Evolutionary conservation across 2,329 filamentous ascomycete genomes (phyloP), one percentile per base, ranked within the genome.

Genomic region (Fusarium sp.): DNA sequence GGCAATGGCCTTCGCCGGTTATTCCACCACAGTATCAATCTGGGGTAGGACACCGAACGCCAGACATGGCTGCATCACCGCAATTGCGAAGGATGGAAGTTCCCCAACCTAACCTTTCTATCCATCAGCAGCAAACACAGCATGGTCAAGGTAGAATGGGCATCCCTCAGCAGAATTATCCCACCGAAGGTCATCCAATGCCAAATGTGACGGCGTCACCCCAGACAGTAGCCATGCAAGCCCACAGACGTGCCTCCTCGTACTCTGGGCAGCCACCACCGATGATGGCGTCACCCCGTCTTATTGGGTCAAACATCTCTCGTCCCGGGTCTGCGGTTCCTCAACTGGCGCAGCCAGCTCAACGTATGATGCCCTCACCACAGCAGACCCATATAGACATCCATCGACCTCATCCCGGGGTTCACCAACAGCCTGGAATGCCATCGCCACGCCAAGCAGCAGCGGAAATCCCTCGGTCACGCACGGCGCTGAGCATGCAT

Each of bases 351-450:
- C 41, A 21, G 8, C 6, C 48, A 13, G 11, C 18, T 29, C 4
- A 9, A n/a, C 29, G 29, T n/a, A 36, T n/a, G 40, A 58, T 58
- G 23, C 3, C 29, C 14, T 60, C 58, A 4, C 43, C 58, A 17
- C 39, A 8, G 7, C 45, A 59, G 11, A 27, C 11, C 7, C 11
- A 48, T 15, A n/a, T 20, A 3, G 18, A 11, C 4, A n/a, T 13
- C 7, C 25, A 25, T n/a, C 10, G 20, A 23, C 42, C 14, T 23
- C 18, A 36, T 31, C 29, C 29, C 25, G 25, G 8, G 29, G 29
- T 14, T 14, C 29, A 31, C 13, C 27, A 15, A 11, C 25, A 33
- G 31, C 20, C 25, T 41, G 27, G n/a, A 21, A n/a, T 31, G 14
- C 14, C 18, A 21, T 46, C 59, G 3, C 41, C 61, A 20, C 36